Conservation (phyloP, 192 early-diverging fungal species). For the Entrophospora sp. region DNA sequence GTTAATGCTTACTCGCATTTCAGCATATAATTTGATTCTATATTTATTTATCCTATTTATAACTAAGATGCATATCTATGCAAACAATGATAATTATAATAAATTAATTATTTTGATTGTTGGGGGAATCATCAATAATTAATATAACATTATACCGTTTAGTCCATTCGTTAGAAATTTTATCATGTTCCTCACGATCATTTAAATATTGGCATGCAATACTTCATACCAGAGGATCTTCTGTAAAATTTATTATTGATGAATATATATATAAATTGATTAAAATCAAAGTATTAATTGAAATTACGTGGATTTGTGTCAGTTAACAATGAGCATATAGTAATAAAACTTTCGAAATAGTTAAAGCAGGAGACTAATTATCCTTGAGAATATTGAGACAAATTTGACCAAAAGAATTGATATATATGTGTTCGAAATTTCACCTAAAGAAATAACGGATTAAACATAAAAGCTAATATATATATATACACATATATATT, state of each 20-base stretch:
- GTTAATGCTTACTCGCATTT: too few species aligned
- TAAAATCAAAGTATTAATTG: background rate
- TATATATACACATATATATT: background rate
- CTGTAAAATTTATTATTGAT: slow-evolving; percentile 24
- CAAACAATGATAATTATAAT: too few species aligned
- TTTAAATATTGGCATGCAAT: slow-evolving; percentile 85
- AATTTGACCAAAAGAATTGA: slow-evolving; percentile 83
- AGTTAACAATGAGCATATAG: slow-evolving; percentile 86
- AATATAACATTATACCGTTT: too few species aligned
- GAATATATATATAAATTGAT: background rate
- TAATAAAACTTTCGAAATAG: slow-evolving; percentile 92
- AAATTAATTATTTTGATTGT: too few species aligned
- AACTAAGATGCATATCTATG: too few species aligned
- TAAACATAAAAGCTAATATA: background rate
- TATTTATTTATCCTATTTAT: too few species aligned
- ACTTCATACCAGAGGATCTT: slow-evolving; percentile 84
- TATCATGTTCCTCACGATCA: slow-evolving; percentile 81
- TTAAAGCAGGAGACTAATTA: slow-evolving; percentile 94
- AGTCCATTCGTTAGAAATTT: slow-evolving; percentile 87
- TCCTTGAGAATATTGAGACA: slow-evolving; percentile 96
- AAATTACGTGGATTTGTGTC: slow-evolving; percentile 86
- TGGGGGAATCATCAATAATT: too few species aligned
- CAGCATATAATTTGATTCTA: too few species aligned
- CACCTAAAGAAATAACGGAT: slow-evolving; percentile 43
- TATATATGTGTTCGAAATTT: slow-evolving; percentile 88